These are phyloP conservation scores for Aspergillus fijiensis DNA, from an alignment of 2,329 filamentous ascomycete genomes.

Conservation along the genomic window DNA sequence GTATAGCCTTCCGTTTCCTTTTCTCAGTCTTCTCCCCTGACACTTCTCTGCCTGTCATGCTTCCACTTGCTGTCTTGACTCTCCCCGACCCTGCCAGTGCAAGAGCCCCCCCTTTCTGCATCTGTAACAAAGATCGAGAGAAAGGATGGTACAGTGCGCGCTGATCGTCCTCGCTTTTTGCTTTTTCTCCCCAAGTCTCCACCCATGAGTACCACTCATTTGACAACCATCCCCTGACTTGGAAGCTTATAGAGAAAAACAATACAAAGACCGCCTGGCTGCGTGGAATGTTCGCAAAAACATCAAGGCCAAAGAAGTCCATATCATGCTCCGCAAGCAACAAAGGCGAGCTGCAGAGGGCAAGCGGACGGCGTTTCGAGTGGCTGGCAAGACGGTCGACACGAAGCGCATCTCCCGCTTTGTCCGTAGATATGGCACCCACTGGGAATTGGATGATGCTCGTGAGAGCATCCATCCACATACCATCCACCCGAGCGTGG, in stretches of 20 bases:
- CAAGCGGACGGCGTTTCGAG: constrained; percentile 38
- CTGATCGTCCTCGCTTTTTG: constrained; percentile 6
- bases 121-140: neutral
- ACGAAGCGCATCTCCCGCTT: constrained; percentile 37
- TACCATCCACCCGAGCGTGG: neutral
- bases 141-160: constrained; percentile 7
- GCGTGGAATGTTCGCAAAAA: constrained; percentile 41
- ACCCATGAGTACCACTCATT: neutral
- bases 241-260: constrained; percentile 33
- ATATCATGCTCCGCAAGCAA: constrained; percentile 40
- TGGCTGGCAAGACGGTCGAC: constrained; percentile 36
- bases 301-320: constrained; percentile 40
- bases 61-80: too few relatives aligned
- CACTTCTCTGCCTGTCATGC: neutral
- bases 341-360: constrained; percentile 39
- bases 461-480: neutral
- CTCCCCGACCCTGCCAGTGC: neutral
- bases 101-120: constrained; percentile 4
- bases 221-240: constrained; percentile 16
- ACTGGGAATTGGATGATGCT: constrained; percentile 25
- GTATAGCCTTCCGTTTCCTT: constrained; percentile 24
- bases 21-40: neutral
- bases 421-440: constrained; percentile 31
- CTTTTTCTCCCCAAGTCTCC: constrained; percentile 13
- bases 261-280: constrained; percentile 41